Conservation (phyloP, 768 basidiomycete species). For the Serendipita sp. region DNA sequence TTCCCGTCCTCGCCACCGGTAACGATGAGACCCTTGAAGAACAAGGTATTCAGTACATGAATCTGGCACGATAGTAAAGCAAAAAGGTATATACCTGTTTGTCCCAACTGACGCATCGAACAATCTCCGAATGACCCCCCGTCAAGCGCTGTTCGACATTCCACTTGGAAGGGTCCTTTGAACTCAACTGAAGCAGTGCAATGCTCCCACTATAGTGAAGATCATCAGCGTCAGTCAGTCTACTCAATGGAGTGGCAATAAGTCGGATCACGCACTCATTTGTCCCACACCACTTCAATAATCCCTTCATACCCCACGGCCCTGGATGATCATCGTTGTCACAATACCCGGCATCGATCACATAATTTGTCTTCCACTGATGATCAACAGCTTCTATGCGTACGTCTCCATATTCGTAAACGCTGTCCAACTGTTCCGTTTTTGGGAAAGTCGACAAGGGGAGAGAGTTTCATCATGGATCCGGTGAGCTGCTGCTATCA, state of each 20-base stretch:
- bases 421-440: slow-evolving; percentile 9
- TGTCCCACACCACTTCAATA: neutral
- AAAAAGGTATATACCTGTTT: slow-evolving; percentile 6
- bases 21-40: slow-evolving; percentile 8
- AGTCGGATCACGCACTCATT: neutral
- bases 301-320: neutral
- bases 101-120: slow-evolving; percentile 13
- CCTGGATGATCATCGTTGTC: neutral
- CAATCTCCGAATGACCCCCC: slow-evolving; percentile 13
- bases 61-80: neutral
- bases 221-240: neutral
- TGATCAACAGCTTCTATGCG: slow-evolving; percentile 8
- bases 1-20: slow-evolving; percentile 15
- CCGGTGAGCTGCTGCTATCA: neutral
- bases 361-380: slow-evolving; percentile 16
- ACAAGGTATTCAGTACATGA: neutral
- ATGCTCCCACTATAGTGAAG: slow-evolving; percentile 11
- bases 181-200: slow-evolving; percentile 7
- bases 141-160: slow-evolving; percentile 8
- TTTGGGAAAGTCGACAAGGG: too few relatives aligned
- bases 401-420: slow-evolving; percentile 13
- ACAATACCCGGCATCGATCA: slow-evolving; percentile 13
- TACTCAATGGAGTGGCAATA: neutral
- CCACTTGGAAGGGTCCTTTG: slow-evolving; percentile 4
- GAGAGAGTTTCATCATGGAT: too few relatives aligned